Evolutionary conservation across 345 rosid species (phyloP), one percentile per base, ranked within the genome.

Genomic region (Gossypium mustelinum): DNA sequence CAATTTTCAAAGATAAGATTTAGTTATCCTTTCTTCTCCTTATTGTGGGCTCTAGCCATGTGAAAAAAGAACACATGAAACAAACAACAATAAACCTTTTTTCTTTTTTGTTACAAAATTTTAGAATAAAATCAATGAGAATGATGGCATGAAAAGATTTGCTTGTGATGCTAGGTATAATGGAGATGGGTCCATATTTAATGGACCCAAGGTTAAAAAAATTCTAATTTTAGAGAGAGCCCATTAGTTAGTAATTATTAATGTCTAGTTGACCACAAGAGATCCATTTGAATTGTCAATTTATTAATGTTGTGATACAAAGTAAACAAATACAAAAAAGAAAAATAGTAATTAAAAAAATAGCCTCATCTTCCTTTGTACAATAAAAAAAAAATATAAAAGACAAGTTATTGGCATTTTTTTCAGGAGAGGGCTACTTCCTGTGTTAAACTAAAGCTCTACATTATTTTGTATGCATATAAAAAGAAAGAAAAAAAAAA

Each of bases 311-410:
- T 47, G 57, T 54, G 6, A 43, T 18, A 24, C 77, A 63, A 68
- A 45, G 45, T 55, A 45, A 66, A 14, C 71, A 44, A 25, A 44
- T 43, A 18, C 51, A 47, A 47, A 12, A 50, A 50, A 5, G 41
- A 34, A 34, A 34, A 51, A 51, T 51, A 4, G 56, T 51, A 51
- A 51, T 12, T 54, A 69, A 79, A 67, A 44, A 59, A 52, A 25
- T 77, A 85, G 88, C 88, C 89, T 80, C 93, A 79, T 89, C 89
- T 82, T 85, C 93, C 88, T 75, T 75, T 76, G 44, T 71, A 64
- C 52, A 75, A 44, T 64, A 65, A 56, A 76, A 60, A 76, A 60
- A 62, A 50, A 55, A 25, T 24, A 55, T 73, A 78, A 75, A 9
- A 25, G 12, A 71, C 76, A 61, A 59, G 8, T 62, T 68, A 55